These are phyloP conservation scores for Suillus spraguei DNA, from an alignment of 768 basidiomycete genomes.

Conservation along the genomic window DNA sequence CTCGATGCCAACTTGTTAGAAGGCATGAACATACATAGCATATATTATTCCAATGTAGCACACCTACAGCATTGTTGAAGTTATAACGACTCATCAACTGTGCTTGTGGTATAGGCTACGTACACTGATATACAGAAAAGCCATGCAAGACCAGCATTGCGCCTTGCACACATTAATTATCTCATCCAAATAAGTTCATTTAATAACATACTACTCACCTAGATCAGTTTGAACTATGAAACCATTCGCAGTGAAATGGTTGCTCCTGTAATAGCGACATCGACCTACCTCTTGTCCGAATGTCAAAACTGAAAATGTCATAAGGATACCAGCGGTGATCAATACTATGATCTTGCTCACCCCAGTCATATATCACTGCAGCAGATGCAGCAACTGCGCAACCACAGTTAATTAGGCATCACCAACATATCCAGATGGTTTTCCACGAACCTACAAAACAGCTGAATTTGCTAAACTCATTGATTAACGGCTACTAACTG, in stretches of 20 bases:
- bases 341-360: not conserved
- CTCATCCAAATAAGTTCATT: not conserved
- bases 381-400: not conserved
- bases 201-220: not conserved
- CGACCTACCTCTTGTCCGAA: not conserved
- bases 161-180: not conserved
- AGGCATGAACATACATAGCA: not conserved
- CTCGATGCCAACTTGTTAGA: not conserved
- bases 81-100: not conserved
- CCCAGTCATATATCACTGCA: not conserved
- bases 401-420: not conserved
- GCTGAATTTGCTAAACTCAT: not conserved
- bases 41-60: not conserved
- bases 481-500: not conserved
- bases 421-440: not conserved
- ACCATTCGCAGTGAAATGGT: not conserved
- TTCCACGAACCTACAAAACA: not conserved
- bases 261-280: not conserved
- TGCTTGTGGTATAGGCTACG: not conserved
- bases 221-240: slow-evolving; percentile 1
- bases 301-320: not conserved
- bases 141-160: not conserved
- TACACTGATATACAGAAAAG: slow-evolving; percentile 3
- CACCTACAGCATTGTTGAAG: not conserved
- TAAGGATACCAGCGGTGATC: not conserved